Base-by-base conservation (phyloP, 1,139 yeast genomes). In the Yamadazyma buinensis region DNA sequence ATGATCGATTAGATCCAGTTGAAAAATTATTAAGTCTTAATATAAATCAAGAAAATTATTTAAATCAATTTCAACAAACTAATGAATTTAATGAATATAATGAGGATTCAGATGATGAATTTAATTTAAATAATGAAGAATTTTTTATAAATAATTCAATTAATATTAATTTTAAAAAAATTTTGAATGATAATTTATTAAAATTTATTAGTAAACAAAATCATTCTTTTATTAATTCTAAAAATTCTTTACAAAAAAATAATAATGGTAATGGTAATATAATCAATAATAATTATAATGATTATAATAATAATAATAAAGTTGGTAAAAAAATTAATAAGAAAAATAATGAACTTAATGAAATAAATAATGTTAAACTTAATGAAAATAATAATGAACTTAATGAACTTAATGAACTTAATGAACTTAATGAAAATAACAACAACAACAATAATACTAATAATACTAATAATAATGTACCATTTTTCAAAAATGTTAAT, bases 1-100 rank as follows among this genome's bases (percentile, higher is more conserved):
- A 55, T 20, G 71, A 65, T 41, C 60, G 50, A 38, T 61, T 67
- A 27, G 75, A 68, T 41, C 74, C 74, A 4, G 72, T 68, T 34
- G 72, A 67, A 46, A 67, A 60, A 42, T 54, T 68, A 29, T 53
- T 68, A 36, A 62, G 68, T 39, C 58, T 66, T 38, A 61, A 70
- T 20, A 59, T 51, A 37, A 47, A 54, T 15, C 14, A 26, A 13
- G 30, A 31, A 11, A 15, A 19, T 15, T 22, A 26, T n/a, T 18
- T 22, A 27, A 23, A 35, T 29, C n/a, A n/a, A n/a, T n/a, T n/a
- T n/a, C n/a, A n/a, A n/a, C n/a, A n/a, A n/a, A n/a, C n/a, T n/a
- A n/a, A n/a, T n/a, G n/a, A n/a, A n/a, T n/a, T n/a, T n/a, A n/a
- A n/a, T n/a, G n/a, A n/a, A n/a, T n/a, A n/a, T n/a, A 27, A 22